Evolutionary conservation across 2,329 filamentous ascomycete species (phyloP).

Genomic region (Diaporthe sp.): DNA sequence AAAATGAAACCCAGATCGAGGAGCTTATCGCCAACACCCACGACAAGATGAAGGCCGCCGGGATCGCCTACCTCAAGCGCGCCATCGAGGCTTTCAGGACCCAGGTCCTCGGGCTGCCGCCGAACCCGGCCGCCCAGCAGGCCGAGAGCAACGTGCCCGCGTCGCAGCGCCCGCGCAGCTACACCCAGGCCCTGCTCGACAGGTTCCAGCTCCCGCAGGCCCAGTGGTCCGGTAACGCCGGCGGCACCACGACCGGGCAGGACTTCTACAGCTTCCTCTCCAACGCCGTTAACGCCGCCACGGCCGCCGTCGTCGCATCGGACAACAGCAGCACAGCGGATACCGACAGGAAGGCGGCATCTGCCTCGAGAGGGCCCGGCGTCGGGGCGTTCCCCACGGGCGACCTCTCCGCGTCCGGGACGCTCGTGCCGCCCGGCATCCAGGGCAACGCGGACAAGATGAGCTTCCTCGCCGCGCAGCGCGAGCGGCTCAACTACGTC

Average conservation of each 20-base stretch:
- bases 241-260: constrained; percentile 38
- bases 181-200: constrained; percentile 86
- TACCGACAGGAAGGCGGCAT: constrained; percentile 43
- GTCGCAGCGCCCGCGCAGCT: constrained; percentile 61
- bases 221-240: constrained; percentile 59
- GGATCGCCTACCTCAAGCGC: constrained; percentile 81
- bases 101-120: constrained; percentile 83
- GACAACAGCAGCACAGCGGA: constrained; percentile 51
- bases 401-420: constrained; percentile 62
- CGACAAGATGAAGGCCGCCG: constrained; percentile 81
- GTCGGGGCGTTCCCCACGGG: constrained; percentile 53
- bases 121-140: constrained; percentile 59
- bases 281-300: constrained; percentile 77
- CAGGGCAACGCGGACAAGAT: constrained; percentile 75
- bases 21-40: constrained; percentile 87
- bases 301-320: constrained; percentile 47
- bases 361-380: constrained; percentile 46
- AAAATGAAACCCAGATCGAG: constrained; percentile 92
- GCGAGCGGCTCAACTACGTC: constrained; percentile 81
- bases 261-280: constrained; percentile 87
- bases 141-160: constrained; percentile 56
- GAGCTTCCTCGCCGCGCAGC: constrained; percentile 82
- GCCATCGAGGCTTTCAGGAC: constrained; percentile 80
- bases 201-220: constrained; percentile 87
- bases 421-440: constrained; percentile 79